Base-by-base conservation (phyloP, 306 rosid species). In the Datisca glomerata region DNA sequence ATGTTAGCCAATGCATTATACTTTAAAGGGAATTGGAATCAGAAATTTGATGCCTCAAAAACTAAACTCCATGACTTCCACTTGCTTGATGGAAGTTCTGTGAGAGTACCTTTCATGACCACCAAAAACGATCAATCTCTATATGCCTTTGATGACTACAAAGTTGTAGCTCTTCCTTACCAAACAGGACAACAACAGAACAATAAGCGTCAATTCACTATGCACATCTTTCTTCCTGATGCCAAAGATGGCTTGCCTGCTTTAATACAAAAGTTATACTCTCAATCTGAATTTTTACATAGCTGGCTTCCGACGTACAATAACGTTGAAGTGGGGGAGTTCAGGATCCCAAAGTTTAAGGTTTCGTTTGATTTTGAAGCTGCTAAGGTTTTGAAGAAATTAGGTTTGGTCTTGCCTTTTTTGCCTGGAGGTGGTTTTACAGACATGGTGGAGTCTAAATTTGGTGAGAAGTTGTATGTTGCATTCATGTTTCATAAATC, bases 11-110 rank as follows among this genome's bases (percentile, higher is more conserved):
- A 83, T 53, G 94, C 89, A 2, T 19, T 87, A 1, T 83, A 83
- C 67, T 87, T 87, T 60, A 87, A 79, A 54, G 97, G 97, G 36
- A 76, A 34, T 1, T 83, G 97, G 97, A 52, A 9, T 25, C 57
- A 69, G 18, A 59, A 63, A 51, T 87, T 87, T 41, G 71, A 82
- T 53, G 65, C 76, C 42, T 75, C 74, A 3, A 12, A 16, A 31
- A 87, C 93, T 0, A 52, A 73, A 56, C 70, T 73, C 20, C 19
- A 55, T 15, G 79, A 76, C 42, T 83, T 87, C 61, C 67, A 72
- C 60, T 86, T 79, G 47, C 67, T 64, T 1, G 46, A 61, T 35
- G 89, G 89, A 16, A 67, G 60, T 54, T 45, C 67, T 18, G 73
- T 74, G 38, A 67, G 70, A 51, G 89, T 50, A 9, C 94, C 89